Evolutionary conservation across 2,329 filamentous ascomycete genomes (phyloP), one percentile per base, ranked within the genome.

Genomic region (Venturiaceae sp.): DNA sequence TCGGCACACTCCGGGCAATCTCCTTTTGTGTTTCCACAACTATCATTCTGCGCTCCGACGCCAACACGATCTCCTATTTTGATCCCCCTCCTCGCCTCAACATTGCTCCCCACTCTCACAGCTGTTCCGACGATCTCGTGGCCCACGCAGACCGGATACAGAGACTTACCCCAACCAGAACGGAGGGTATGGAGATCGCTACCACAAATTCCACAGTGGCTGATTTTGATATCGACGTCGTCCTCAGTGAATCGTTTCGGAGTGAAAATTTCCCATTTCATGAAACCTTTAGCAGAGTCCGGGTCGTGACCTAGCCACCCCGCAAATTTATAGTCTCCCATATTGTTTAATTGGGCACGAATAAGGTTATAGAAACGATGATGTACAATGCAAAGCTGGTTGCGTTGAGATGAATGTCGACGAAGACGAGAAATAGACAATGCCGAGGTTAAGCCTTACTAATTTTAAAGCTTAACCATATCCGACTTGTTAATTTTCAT

Each of bases 1-100:
- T 66, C 66, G 3, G 69, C 68, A 63, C 83, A 85, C 58, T 81
- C 78, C 47, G 80, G 75, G 62, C 82, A 85, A 50, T 78, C 67
- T 1, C 63, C 58, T 8, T 58, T 58, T 23, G 33, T 28, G 19
- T 50, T 50, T 30, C 44, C 44, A 65, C 80, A 81, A 55, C 72
- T 76, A 32, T 69, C 75, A 21, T 72, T 74, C 60, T 77, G 75
- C 46, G 74, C 75, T 54, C 79, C 80, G 21, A 80, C 78, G 50
- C 80, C 80, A 13, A 77, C 77, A 8, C 69, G 72, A 63, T 75
- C 72, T 61, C 68, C 61, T 61, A 69, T 65, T 47, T 68, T 69
- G 61, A 72, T 36, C n/a, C 52, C 52, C 32, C 52, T 34, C 21
- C 39, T 39, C 21, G 11, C 41, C 26, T 23, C 28, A 23, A 50